Conservation (phyloP, 495 filamentous ascomycete genomes). For the Lichenothelia convexa region DNA sequence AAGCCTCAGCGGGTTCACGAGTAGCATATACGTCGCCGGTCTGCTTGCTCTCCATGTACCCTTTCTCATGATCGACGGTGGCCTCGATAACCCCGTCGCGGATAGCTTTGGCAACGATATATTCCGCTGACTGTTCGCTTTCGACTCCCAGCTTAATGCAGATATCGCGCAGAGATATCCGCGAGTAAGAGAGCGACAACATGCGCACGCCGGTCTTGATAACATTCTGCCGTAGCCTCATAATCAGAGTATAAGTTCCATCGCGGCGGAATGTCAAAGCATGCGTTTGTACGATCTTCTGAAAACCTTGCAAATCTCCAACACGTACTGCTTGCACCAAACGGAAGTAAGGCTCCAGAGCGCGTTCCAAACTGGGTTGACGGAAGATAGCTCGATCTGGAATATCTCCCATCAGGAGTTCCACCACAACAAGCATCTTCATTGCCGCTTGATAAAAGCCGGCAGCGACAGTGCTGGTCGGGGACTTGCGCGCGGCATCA, state of each 20-base stretch:
- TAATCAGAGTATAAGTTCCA: slow-evolving; percentile 85
- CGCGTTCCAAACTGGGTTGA: slow-evolving; percentile 61
- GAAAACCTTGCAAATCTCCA: slow-evolving; percentile 81
- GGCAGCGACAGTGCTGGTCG: slow-evolving; percentile 67
- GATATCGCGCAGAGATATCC: slow-evolving; percentile 94
- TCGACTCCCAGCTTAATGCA: slow-evolving; percentile 86
- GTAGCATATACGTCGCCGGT: slow-evolving; percentile 90
- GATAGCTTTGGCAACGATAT: slow-evolving; percentile 97
- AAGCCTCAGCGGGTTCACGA: slow-evolving; percentile 83
- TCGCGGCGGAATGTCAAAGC: slow-evolving; percentile 74
- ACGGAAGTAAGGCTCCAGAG: slow-evolving; percentile 77
- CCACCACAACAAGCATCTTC: slow-evolving; percentile 85
- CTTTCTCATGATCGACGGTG: slow-evolving; percentile 77
- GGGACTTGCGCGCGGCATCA: slow-evolving; percentile 83
- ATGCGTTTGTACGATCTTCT: slow-evolving; percentile 62
- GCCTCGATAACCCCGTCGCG: slow-evolving; percentile 97
- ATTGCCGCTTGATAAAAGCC: slow-evolving; percentile 92
- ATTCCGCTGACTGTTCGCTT: slow-evolving; percentile 90
- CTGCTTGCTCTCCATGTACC: slow-evolving; percentile 98
- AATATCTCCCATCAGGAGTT: slow-evolving; percentile 96
- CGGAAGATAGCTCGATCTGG: slow-evolving; percentile 90
- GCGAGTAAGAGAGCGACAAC: slow-evolving; percentile 95
- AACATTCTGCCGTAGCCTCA: slow-evolving; percentile 90
- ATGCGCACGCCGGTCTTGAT: slow-evolving; percentile 98
- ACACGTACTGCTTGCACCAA: slow-evolving; percentile 90